Percentiles rank a stretch among this genome's conserved stretches.
phyloP scores from a whole-genome alignment of 2,329 filamentous ascomycete species.

The Colletotrichum theobromicola region DNA sequence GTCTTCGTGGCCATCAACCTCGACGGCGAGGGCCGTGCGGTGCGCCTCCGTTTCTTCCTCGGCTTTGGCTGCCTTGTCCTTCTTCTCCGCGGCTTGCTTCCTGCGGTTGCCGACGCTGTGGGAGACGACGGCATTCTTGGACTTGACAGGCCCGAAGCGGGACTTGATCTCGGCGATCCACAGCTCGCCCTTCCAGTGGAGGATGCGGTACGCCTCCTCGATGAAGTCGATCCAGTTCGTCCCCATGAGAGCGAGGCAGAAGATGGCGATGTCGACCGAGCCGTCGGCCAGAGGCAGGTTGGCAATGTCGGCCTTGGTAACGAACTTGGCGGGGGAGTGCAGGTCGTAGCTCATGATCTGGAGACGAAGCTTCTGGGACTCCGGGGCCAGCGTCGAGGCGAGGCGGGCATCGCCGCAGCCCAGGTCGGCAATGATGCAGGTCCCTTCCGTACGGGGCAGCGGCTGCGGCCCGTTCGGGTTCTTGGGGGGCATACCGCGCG shows the following conservation, averaged over 20 bases:
- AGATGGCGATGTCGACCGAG: slow-evolving; percentile 85
- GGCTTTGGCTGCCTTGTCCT: slow-evolving; percentile 46
- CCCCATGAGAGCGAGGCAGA: slow-evolving; percentile 97
- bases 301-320: slow-evolving; percentile 90
- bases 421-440: slow-evolving; percentile 84
- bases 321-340: slow-evolving; percentile 74
- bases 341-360: slow-evolving; percentile 87
- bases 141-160: slow-evolving; percentile 68
- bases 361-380: slow-evolving; percentile 71
- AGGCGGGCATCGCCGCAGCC: slow-evolving; percentile 93
- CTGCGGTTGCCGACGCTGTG: slow-evolving; percentile 76
- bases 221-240: slow-evolving; percentile 98
- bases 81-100: slow-evolving; percentile 51
- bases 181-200: slow-evolving; percentile 93
- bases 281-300: slow-evolving; percentile 78
- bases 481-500: slow-evolving; percentile 20
- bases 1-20: slow-evolving; percentile 72
- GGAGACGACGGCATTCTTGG: slow-evolving; percentile 52
- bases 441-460: slow-evolving; percentile 74
- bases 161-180: slow-evolving; percentile 98
- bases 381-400: slow-evolving; percentile 68
- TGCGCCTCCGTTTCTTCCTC: slow-evolving; percentile 44
- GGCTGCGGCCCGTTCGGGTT: slow-evolving; percentile 42
- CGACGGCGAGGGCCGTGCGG: slow-evolving; percentile 66
- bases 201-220: slow-evolving; percentile 90